Evolutionary conservation across 345 rosid species (phyloP).

Genomic region (Sonneratia caseolaris): DNA sequence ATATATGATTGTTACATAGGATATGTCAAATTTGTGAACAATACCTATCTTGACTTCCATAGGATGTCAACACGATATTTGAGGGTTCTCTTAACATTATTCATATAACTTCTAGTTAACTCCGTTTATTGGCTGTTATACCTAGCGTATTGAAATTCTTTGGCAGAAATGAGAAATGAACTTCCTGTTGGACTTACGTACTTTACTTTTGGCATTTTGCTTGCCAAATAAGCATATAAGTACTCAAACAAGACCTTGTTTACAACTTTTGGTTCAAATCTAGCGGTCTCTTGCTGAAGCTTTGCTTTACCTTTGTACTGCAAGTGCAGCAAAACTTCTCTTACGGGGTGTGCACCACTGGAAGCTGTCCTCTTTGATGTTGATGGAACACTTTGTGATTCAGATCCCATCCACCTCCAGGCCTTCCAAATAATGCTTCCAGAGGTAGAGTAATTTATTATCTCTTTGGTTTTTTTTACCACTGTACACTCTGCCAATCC

Average conservation of each 20-base stretch:
- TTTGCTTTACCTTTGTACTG: not conserved
- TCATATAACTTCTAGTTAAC: not conserved
- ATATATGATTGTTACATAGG: not conserved
- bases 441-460: slow-evolving; percentile 36
- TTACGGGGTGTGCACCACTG: slow-evolving; percentile 53
- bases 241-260: not conserved
- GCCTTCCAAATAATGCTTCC: slow-evolving; percentile 59
- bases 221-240: not conserved
- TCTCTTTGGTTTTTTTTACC: not conserved
- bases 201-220: not conserved
- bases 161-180: not conserved
- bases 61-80: not conserved
- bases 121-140: not conserved
- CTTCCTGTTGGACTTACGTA: not conserved
- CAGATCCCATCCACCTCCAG: slow-evolving; percentile 77
- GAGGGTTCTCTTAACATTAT: not conserved
- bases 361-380: slow-evolving; percentile 82
- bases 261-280: not conserved
- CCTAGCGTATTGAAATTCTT: not conserved
- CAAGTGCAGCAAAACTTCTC: slow-evolving; percentile 41
- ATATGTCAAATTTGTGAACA: not conserved
- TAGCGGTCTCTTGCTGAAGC: not conserved
- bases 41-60: not conserved
- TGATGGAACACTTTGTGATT: slow-evolving; percentile 93
- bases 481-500: not conserved